Evolutionary conservation across 495 filamentous ascomycete genomes (phyloP).

Genomic region (Xylaria curta): DNA sequence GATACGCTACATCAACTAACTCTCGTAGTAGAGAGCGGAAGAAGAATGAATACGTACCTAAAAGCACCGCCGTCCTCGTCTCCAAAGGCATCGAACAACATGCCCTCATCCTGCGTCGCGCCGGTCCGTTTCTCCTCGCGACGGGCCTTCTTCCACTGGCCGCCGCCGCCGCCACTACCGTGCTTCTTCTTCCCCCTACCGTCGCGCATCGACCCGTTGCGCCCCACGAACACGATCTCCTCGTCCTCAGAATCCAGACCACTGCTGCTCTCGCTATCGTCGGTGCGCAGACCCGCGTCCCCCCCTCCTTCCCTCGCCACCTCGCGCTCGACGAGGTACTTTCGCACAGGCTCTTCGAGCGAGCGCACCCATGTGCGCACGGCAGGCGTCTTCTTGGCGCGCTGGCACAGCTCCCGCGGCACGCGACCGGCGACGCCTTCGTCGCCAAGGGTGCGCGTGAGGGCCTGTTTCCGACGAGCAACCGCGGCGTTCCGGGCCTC

Average conservation of each 20-base stretch:
- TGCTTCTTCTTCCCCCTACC: slow-evolving; percentile 47
- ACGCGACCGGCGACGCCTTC: slow-evolving; percentile 54
- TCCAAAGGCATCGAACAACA: slow-evolving; percentile 77
- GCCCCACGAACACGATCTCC: slow-evolving; percentile 91
- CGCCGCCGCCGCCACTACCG: slow-evolving; percentile 24
- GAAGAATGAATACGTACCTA: slow-evolving; percentile 64
- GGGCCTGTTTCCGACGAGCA: slow-evolving; percentile 39
- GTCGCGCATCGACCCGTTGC: slow-evolving; percentile 76
- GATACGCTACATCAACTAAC: not conserved
- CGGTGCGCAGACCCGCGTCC: slow-evolving; percentile 18
- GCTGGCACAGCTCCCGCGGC: slow-evolving; percentile 63
- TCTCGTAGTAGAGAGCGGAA: not conserved
- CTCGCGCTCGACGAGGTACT: slow-evolving; percentile 46
- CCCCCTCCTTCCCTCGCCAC: slow-evolving; percentile 46
- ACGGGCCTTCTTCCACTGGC: slow-evolving; percentile 44
- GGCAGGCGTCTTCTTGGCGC: slow-evolving; percentile 55
- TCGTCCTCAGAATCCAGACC: slow-evolving; percentile 74
- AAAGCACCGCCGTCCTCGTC: slow-evolving; percentile 80
- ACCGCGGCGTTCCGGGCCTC: slow-evolving; percentile 44
- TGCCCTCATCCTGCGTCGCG: slow-evolving; percentile 66
- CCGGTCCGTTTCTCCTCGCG: slow-evolving; percentile 51
- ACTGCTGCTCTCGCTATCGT: slow-evolving; percentile 47
- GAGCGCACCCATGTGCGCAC: slow-evolving; percentile 54
- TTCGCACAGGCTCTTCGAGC: slow-evolving; percentile 56
- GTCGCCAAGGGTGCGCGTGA: slow-evolving; percentile 34